phyloP scores from a whole-genome alignment of 768 basidiomycete species.

The Xerocomus brunneocitrinus region DNA sequence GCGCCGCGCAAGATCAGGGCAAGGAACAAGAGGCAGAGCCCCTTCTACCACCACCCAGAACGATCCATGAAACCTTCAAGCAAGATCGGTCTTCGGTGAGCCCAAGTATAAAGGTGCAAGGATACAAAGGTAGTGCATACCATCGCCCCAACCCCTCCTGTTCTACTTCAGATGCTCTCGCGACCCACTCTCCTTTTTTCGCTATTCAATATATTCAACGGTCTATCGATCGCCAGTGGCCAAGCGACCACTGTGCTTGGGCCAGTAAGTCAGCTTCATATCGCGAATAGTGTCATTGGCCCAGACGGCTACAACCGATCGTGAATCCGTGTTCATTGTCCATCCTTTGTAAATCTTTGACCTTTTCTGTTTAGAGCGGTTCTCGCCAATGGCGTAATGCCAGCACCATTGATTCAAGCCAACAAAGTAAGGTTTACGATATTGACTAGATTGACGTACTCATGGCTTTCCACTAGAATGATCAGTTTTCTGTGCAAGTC shows the following conservation, averaged over 20 bases:
- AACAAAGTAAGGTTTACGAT: conserved; percentile 26
- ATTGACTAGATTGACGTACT: not conserved
- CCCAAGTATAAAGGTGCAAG: not conserved
- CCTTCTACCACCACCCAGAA: not conserved
- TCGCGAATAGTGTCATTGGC: conserved; percentile 35
- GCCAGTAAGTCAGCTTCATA: conserved; percentile 21
- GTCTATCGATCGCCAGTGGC: not conserved
- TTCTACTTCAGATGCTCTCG: not conserved
- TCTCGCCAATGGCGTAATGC: conserved; percentile 38
- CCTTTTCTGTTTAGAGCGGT: conserved; percentile 1
- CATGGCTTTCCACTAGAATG: conserved; percentile 23
- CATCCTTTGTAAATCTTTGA: too few relatives aligned
- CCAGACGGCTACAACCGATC: conserved; percentile 42
- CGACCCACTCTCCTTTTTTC: not conserved
- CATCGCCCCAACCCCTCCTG: not conserved
- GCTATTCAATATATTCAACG: not conserved
- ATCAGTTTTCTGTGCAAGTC: conserved; percentile 38
- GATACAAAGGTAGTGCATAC: not conserved
- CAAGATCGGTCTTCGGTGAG: not conserved
- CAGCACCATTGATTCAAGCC: conserved; percentile 40
- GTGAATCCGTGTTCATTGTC: conserved; percentile 12
- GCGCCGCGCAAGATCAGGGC: not conserved
- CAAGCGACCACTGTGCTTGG: conserved; percentile 5
- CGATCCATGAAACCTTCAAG: not conserved
- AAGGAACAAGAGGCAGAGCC: not conserved